Evolutionary conservation across 768 basidiomycete genomes (phyloP), one percentile per base, ranked within the genome.

Genomic region (Kwoniella sp.): DNA sequence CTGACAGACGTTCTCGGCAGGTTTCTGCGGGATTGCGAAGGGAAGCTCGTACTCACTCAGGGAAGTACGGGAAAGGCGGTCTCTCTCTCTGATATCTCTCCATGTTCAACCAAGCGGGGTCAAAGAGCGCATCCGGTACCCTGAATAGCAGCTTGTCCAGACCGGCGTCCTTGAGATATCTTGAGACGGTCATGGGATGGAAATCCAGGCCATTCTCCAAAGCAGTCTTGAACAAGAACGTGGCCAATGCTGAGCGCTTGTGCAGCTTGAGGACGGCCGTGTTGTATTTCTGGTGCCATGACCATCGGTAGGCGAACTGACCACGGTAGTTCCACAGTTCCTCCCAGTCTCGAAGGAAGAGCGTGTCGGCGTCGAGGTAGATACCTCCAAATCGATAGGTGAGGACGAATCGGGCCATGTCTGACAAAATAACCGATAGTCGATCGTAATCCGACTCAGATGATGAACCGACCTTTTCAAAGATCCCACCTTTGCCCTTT

Each of bases 251-350:
- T 3, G 91, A 93, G 22, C 87, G 87, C 79, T 91, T 93, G 86
- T 95, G 93, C 83, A 99, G 84, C 77, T 89, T 91, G 65, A 99
- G 85, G 12, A 98, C 92, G 1, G 96, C 94, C 13, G 95, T 98
- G 84, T 98, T 97, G 81, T 97, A 97, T 78, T 89, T 91, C 74
- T 90, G 87, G 67, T 94, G 83, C 54, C 92, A 88, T 23, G 90
- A 92, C 95, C 95, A 99, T 1, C 95, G 86, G 79, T 97, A 98
- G 8, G 95, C 94, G 73, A 96, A 99, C 20, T 93, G 93, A 41
- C 94, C 94, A 73, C 89, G 87, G 89, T 91, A 96, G 29, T 92
- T 92, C 92, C 92, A 97, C 4, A 99, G 83, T 71, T 98, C 95
- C 78, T 96, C 94, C 96, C 96, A 99, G 76, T 99, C 95, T 23